These are phyloP conservation scores for Pseudomassariella vexata DNA, from an alignment of 2,329 filamentous ascomycete genomes.

Conservation along the genomic window DNA sequence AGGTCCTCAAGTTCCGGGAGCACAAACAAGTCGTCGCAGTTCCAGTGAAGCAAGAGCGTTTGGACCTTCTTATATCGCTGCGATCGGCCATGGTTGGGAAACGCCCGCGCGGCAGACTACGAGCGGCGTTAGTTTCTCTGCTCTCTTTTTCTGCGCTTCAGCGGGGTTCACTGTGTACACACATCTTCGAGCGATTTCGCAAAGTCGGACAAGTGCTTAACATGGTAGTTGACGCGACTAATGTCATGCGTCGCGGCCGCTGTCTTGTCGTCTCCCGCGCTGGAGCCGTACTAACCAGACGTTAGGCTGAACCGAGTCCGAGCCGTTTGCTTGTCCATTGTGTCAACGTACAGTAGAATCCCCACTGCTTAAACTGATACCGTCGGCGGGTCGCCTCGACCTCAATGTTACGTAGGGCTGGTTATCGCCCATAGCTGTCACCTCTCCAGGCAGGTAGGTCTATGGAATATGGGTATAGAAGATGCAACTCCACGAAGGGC, in stretches of 20 bases:
- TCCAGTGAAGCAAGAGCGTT: constrained; percentile 51
- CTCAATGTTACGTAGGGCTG: constrained; percentile 49
- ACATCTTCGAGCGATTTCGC: constrained; percentile 50
- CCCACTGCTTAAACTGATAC: constrained; percentile 38
- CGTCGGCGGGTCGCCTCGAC: constrained; percentile 40
- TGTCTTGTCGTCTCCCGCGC: constrained; percentile 29
- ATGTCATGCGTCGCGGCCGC: constrained; percentile 48
- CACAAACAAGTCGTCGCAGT: constrained; percentile 52
- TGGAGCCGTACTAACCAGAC: constrained; percentile 39
- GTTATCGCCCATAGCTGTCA: constrained; percentile 31
- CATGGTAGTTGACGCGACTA: constrained; percentile 51
- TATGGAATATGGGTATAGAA: neutral
- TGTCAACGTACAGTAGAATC: constrained; percentile 41
- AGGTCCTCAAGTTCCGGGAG: constrained; percentile 52
- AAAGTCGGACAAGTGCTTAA: constrained; percentile 50
- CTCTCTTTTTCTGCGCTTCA: neutral
- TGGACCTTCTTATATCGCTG: constrained; percentile 52
- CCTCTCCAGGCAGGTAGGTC: neutral
- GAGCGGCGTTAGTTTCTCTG: constrained; percentile 3
- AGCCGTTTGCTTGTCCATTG: constrained; percentile 15
- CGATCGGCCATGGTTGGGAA: constrained; percentile 48
- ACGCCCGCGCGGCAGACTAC: constrained; percentile 48
- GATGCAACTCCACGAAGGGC: too few relatives aligned
- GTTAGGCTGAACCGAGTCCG: constrained; percentile 21
- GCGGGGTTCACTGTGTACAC: constrained; percentile 18